Evolutionary conservation across 2,329 filamentous ascomycete species (phyloP), one percentile per base, ranked within the genome.

Genomic region (Calonectria montana): DNA sequence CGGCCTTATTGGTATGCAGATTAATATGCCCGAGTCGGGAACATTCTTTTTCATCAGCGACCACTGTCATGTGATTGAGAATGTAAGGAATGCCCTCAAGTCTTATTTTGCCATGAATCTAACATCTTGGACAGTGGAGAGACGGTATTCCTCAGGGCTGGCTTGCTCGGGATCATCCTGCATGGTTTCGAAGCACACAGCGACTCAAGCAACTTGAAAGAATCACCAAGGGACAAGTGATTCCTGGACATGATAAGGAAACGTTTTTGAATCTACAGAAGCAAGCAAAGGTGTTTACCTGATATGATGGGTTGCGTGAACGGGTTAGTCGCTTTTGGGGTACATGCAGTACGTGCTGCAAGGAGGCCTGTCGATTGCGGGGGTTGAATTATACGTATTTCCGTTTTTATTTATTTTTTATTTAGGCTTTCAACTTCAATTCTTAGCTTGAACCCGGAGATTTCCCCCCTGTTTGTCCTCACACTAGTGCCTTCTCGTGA

Each of bases 1-100:
- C 63, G 79, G 80, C 7, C 71, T 82, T 12, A 70, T 80, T 39
- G 78, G 77, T 5, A 81, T 82, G 80, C 80, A 82, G 65, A 62
- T 82, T 29, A 82, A 81, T 66, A 75, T 83, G 37, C 73, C 50
- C 2, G 76, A 82, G 21, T 77, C 70, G 13, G 81, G 80, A 1
- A 81, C 80, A 4, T 82, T 82, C 55, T 76, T 83, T 70, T 82
- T 81, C 66, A 81, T 79, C 53, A 80, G 77, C 67, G 81, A 82
- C 65, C 80, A 82, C 41, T 82, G 75, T 37, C 80, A 82, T 68
- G 79, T 82, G 8, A 62, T 65, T 27, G 68, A 70, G 25, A 70
- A 70, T 15, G 61, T 55, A 59, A 37, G 67, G 16, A 4, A 12
- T 12, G 3, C 16, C 7, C 2, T 15, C 6, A 7, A 21, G 3